Evolutionary conservation across 768 basidiomycete genomes (phyloP), one percentile per base, ranked within the genome.

Genomic region (Tylopilus plumbeoviolaceoides): DNA sequence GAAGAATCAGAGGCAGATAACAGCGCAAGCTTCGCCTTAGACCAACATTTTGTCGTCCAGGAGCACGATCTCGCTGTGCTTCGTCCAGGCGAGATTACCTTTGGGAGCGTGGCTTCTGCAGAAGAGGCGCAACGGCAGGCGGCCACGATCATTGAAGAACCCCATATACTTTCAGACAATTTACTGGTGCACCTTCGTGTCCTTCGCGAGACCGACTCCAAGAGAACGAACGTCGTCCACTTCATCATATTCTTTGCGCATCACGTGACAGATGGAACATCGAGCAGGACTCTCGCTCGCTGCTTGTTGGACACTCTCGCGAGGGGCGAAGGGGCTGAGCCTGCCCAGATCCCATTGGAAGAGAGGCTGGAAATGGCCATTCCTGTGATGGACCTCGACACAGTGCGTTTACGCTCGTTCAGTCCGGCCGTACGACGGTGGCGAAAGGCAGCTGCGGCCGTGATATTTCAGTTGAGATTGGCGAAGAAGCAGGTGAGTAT

Each of bases 231-330:
- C n/a, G 62, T 53, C 4, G 67, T 75, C 44, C 77, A 82, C 54
- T 35, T 81, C 42, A 48, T 80, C 20, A 61, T 78, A 27, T 62
- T 73, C 27, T 64, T 73, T 11, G 73, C 80, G 0, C 82, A 84
- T 59, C 65, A 68, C 47, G 75, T 83, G 38, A 72, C 76, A 0
- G 82, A 84, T 60, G 79, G 75, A 15, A 72, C 72, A 35, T 69
- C 75, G n/a, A 76, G 73, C 50, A 53, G 59, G 7, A 74, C 73
- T 1, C 55, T 82, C 12, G 43, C 74, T 47, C 74, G 75, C 48
- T 70, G 70, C 18, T 76, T 84, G 48, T 58, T 83, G 44, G 71
- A 81, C 28, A 64, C 71, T 3, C 66, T 84, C 23, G 48, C 48
- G 30, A 45, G 58, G 11, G 44, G 44, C 4, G 41, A 12, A 11